phyloP scores from a whole-genome alignment of 2,329 filamentous ascomycete species.

The Aspergillus pseudoterreus region DNA sequence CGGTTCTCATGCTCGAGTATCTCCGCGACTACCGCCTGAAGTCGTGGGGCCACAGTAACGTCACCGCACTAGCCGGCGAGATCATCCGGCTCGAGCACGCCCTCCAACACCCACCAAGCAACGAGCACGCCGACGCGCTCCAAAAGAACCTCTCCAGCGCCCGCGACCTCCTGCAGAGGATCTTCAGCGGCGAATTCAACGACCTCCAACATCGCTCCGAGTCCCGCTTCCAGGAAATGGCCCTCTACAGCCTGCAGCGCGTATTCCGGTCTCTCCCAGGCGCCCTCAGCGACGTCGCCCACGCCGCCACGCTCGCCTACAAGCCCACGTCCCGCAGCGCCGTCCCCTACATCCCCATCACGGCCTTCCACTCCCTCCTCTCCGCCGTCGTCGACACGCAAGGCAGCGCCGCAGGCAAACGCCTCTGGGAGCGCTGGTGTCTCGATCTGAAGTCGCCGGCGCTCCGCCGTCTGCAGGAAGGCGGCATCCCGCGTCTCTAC shows the following conservation, averaged over 20 bases:
- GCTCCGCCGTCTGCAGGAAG: constrained; percentile 19
- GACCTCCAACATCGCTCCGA: constrained; percentile 15
- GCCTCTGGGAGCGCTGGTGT: constrained; percentile 49
- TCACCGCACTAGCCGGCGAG: constrained; percentile 34
- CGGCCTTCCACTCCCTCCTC: constrained; percentile 52
- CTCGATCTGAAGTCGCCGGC: constrained; percentile 22
- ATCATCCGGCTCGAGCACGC: constrained; percentile 38
- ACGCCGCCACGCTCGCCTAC: constrained; percentile 14
- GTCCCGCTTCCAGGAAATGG: constrained; percentile 24
- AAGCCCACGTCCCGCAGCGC: constrained; percentile 13
- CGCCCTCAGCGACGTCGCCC: constrained; percentile 25
- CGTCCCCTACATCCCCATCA: constrained; percentile 28
- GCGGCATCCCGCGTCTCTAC: constrained; percentile 26
- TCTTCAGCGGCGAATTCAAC: constrained; percentile 35
- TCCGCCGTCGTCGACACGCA: constrained; percentile 51
- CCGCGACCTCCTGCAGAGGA: constrained; percentile 28
- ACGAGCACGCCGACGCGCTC: constrained; percentile 8
- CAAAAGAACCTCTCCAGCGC: constrained; percentile 21
- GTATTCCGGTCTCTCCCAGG: constrained; percentile 32
- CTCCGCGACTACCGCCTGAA: constrained; percentile 30
- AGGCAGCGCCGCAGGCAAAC: constrained; percentile 46
- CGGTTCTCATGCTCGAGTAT: constrained; percentile 29
- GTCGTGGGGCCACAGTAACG: constrained; percentile 37
- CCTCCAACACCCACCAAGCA: constrained; percentile 10
- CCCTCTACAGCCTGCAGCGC: constrained; percentile 25